Base-by-base conservation (phyloP, 108 stramenopile species). In the Pinguiococcus pyrenoidosus region DNA sequence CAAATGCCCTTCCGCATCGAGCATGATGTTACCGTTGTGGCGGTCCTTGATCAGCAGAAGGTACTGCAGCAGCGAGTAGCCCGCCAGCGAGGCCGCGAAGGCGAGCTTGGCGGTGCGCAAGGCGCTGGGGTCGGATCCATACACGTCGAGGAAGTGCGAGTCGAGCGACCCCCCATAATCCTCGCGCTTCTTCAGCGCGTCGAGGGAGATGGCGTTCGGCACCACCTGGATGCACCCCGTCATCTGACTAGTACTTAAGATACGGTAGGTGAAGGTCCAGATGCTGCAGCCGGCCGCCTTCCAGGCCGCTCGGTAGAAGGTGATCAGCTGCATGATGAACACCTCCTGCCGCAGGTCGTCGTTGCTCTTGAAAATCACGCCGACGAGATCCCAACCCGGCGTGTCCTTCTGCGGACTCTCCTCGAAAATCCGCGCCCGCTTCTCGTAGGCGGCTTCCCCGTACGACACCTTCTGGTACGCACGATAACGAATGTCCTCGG, bases 11-110 rank as follows among this genome's bases (percentile, higher is more conserved):
- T 72, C 63, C 14, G 70, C 79, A 44, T 96, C 89, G 36, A 99
- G 85, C 91, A 99, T 93, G 42, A 99, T 89, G 62, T 99, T 99
- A 17, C 97, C 97, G 63, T 99, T 99, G 83, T 99, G 97, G 4
- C 97, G 81, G 59, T 99, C 97, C 59, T 96, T 96, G 54, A 99
- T 58, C 23, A 83, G 86, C 46, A 99, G 69, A 24, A 99, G 69
- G 54, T 92, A 96, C 4, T 75, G 71, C 27, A 92, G 81, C 25
- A 96, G 48, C 7, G 84, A 85, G 64, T 92, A 91, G 28, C 73
- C 93, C 9, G 84, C 90, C 33, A 89, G 63, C 62, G 81, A 83
- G 35, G 72, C 68, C 56, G 76, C 68, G 48, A 90, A 95, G 56
- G 87, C 86, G 13, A 55, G 51, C 54, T 91, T 87, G 3, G 93